Base-by-base conservation (phyloP, 1,139 yeast genomes). In the Yamadazyma atmosphaerica region DNA sequence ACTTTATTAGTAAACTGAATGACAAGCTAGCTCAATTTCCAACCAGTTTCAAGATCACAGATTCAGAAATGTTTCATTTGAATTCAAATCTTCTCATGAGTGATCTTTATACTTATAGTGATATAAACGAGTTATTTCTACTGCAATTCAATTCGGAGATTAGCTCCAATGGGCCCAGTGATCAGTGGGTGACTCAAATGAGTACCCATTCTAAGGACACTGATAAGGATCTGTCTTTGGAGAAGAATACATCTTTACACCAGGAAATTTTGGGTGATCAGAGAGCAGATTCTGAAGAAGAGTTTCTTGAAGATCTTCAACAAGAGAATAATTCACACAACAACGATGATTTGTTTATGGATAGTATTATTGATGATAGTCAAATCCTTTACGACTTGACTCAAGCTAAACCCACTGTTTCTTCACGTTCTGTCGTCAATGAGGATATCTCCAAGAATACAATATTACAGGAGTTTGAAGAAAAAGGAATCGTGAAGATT, bases 401-500 rank as follows among this genome's bases (percentile, higher is more conserved):
- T 7, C 47, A 44, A 23, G 12, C 33, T 3, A 34, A 24, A 7
- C 14, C 29, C 16, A n/a, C n/a, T n/a, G 14, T 24, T 24, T 32
- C 27, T 14, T 36, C 34, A 12, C 24, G 18, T 12, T 16, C 27
- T 15, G 11, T 2, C 8, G 2, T 3, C 11, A 22, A 17, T 22
- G 24, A 31, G 4, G 29, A 38, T 34, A 28, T 49, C 3, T 37
- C 49, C 2, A 61, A 56, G 17, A 46, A 43, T 4, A 44, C 50
- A 8, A 60, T 76, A 1, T 37, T 60, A 12, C 54, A 63, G 12
- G 56, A 67, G 1, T 63, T 83, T 29, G 76, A 73, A 21, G 51
- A 58, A 0, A 50, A 57, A 24, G 82, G 81, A 0, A 49, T 74
- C 4, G 72, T 84, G 1, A 68, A 74, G 44, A 61, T 78, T 9